Conservation (phyloP, 768 basidiomycete species). For the Crepidotus variabilis region DNA sequence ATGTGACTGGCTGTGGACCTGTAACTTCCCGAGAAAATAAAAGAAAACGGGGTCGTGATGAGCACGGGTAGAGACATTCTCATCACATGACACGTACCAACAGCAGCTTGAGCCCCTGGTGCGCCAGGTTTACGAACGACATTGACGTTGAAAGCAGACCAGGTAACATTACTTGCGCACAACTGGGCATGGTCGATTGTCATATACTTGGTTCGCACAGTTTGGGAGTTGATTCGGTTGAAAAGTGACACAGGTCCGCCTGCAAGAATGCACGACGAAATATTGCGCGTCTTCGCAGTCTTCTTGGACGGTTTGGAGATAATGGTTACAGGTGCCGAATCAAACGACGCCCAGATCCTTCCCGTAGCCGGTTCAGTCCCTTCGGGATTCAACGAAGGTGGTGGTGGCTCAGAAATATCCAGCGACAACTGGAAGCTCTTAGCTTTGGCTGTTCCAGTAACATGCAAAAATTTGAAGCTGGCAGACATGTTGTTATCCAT, state of each 20-base stretch:
- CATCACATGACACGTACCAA: slow-evolving; percentile 67
- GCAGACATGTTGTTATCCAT: slow-evolving; percentile 82
- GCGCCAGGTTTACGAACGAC: slow-evolving; percentile 68
- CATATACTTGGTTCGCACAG: slow-evolving; percentile 97
- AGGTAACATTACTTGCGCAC: slow-evolving; percentile 86
- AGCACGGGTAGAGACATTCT: slow-evolving; percentile 17
- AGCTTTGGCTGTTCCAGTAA: slow-evolving; percentile 83
- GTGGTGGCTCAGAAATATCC: slow-evolving; percentile 76
- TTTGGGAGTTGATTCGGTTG: slow-evolving; percentile 95
- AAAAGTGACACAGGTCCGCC: slow-evolving; percentile 90
- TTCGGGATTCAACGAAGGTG: slow-evolving; percentile 43
- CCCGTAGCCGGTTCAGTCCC: slow-evolving; percentile 46
- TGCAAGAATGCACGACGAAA: slow-evolving; percentile 85
- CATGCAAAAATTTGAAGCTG: slow-evolving; percentile 90
- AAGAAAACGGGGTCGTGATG: slow-evolving; percentile 18
- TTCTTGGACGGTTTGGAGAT: slow-evolving; percentile 98
- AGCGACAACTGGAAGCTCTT: slow-evolving; percentile 87
- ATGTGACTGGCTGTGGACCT: slow-evolving; percentile 83
- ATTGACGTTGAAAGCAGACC: slow-evolving; percentile 94
- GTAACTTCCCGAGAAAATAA: slow-evolving; percentile 40
- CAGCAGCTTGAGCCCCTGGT: slow-evolving; percentile 46
- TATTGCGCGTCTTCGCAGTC: slow-evolving; percentile 92
- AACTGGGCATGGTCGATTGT: slow-evolving; percentile 81
- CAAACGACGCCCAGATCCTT: slow-evolving; percentile 87
- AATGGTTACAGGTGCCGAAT: slow-evolving; percentile 89